phyloP scores from a whole-genome alignment of 306 rosid species.

The Quercus berberidifolia region DNA sequence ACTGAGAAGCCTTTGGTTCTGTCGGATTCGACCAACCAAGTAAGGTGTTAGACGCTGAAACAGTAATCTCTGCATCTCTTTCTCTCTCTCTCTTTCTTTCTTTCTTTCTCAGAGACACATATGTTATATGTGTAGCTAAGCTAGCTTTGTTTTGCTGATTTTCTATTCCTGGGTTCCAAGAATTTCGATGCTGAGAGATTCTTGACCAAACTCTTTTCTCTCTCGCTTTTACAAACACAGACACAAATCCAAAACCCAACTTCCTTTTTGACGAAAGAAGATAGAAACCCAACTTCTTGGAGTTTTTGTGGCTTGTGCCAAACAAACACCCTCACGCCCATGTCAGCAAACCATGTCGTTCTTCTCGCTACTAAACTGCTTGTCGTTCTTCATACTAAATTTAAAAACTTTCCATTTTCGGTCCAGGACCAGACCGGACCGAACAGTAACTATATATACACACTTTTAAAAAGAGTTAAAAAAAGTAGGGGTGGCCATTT shows the following conservation, averaged over 20 bases:
- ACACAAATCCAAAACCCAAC: too few species aligned
- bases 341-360: neutral
- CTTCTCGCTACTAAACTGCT: neutral
- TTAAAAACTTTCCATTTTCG: too few species aligned
- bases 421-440: too few species aligned
- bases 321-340: neutral
- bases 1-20: conserved; percentile 47
- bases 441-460: too few species aligned
- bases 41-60: conserved; percentile 46
- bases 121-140: too few species aligned
- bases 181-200: neutral
- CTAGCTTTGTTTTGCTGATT: neutral
- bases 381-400: neutral
- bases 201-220: neutral
- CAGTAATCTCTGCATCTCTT: conserved; percentile 38
- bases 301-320: neutral
- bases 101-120: conserved; percentile 9
- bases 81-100: neutral
- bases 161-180: neutral
- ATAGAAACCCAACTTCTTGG: too few species aligned
- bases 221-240: neutral
- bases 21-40: conserved; percentile 47
- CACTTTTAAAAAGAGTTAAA: too few species aligned
- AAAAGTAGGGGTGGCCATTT: too few species aligned
- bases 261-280: too few species aligned